phyloP scores from a whole-genome alignment of 1,284 basidiomycete genomes.

The Coniferiporia weirii region DNA sequence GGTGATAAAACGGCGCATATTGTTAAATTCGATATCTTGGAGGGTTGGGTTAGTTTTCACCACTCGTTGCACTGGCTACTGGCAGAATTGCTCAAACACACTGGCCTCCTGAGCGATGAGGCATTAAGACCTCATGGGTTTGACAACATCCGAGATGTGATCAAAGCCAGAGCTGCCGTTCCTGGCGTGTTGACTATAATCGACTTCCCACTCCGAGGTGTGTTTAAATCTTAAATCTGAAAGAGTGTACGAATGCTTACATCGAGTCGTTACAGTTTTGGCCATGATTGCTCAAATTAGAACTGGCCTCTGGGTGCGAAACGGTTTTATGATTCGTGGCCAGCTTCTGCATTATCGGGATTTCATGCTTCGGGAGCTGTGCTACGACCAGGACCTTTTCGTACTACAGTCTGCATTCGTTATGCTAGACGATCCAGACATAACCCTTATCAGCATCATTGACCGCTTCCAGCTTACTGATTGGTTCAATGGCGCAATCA shows the following conservation, averaged over 20 bases:
- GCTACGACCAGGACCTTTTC: slow-evolving; percentile 96
- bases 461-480: slow-evolving; percentile 82
- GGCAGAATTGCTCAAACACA: slow-evolving; percentile 86
- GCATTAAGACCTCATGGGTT: slow-evolving; percentile 48
- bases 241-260: neutral
- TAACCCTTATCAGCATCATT: slow-evolving; percentile 80
- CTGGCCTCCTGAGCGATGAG: slow-evolving; percentile 55
- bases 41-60: slow-evolving; percentile 90
- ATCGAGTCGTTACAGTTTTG: slow-evolving; percentile 49
- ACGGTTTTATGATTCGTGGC: slow-evolving; percentile 92
- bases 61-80: slow-evolving; percentile 92
- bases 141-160: slow-evolving; percentile 52
- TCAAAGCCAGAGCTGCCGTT: slow-evolving; percentile 57
- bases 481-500: slow-evolving; percentile 70
- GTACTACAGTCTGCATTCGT: slow-evolving; percentile 84
- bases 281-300: slow-evolving; percentile 93
- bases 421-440: slow-evolving; percentile 67
- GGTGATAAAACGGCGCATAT: slow-evolving; percentile 55
- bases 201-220: slow-evolving; percentile 85
- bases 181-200: slow-evolving; percentile 58
- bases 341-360: slow-evolving; percentile 98
- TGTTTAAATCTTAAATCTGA: slow-evolving; percentile 24
- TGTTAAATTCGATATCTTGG: slow-evolving; percentile 73
- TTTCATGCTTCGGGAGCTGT: slow-evolving; percentile 91
- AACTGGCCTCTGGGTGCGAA: slow-evolving; percentile 95